phyloP scores from a whole-genome alignment of 163 green algal genomes.

The Volvox carteri region DNA sequence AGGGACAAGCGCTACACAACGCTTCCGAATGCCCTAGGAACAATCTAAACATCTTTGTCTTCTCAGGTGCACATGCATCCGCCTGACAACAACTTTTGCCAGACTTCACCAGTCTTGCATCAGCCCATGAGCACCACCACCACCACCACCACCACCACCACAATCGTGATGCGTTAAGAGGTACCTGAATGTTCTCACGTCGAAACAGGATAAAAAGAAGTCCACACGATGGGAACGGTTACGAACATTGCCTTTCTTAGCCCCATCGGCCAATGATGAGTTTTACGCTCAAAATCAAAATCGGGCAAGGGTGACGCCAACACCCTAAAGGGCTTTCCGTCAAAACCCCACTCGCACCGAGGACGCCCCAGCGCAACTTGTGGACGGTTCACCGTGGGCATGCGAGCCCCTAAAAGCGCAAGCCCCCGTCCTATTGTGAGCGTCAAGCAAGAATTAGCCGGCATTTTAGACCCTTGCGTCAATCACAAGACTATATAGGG shows the following conservation, averaged over 20 bases:
- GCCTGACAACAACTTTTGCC: neutral
- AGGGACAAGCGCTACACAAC: neutral
- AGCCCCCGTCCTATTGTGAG: no score
- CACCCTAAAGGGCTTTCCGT: neutral
- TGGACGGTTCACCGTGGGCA: neutral
- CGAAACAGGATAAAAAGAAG: neutral
- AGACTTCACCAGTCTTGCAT: neutral
- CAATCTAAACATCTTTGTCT: neutral
- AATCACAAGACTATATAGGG: no score
- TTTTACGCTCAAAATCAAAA: constrained; percentile 3
- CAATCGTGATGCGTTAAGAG: no score
- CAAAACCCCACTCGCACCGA: constrained; percentile 1
- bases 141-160: no score
- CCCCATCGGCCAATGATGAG: neutral
- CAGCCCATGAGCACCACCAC: no score
- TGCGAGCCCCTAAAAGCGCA: neutral
- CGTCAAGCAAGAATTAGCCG: no score
- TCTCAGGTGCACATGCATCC: neutral
- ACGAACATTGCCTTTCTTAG: neutral
- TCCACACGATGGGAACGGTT: neutral
- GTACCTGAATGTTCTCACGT: no score
- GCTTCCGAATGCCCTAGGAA: neutral
- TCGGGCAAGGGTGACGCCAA: neutral
- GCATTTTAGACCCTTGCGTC: no score
- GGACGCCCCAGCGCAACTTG: neutral